phyloP scores from a whole-genome alignment of 2,329 filamentous ascomycete genomes.

The Cordyceps militaris region DNA sequence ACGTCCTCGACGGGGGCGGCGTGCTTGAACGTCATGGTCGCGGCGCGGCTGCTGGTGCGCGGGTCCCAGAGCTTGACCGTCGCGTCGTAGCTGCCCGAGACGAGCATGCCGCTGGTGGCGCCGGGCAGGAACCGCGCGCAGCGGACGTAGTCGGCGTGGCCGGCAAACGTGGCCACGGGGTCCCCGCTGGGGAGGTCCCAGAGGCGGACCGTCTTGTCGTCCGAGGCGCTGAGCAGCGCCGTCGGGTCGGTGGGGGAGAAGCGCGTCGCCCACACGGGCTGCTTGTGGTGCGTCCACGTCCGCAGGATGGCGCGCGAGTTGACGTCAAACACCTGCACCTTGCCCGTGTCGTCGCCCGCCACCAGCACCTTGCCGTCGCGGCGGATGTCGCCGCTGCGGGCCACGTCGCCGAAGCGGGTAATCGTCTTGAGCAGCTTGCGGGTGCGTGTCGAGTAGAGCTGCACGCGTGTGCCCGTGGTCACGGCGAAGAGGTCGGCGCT shows the following conservation, averaged over 20 bases:
- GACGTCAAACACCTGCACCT: slow-evolving; percentile 92
- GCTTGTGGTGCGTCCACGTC: slow-evolving; percentile 91
- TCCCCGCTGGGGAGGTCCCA: slow-evolving; percentile 86
- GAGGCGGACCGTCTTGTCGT: slow-evolving; percentile 85
- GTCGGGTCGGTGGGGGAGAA: slow-evolving; percentile 91
- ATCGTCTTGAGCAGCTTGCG: slow-evolving; percentile 91
- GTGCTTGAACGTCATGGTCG: slow-evolving; percentile 93
- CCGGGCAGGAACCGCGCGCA: slow-evolving; percentile 78
- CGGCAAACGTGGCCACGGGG: slow-evolving; percentile 70
- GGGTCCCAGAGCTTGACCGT: slow-evolving; percentile 94
- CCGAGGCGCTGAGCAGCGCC: slow-evolving; percentile 77
- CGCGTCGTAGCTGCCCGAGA: slow-evolving; percentile 90
- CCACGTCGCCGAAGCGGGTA: slow-evolving; percentile 85
- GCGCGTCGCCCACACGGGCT: slow-evolving; percentile 84
- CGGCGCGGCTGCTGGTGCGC: slow-evolving; percentile 52
- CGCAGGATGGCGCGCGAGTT: slow-evolving; percentile 82
- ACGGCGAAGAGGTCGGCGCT: slow-evolving; percentile 69
- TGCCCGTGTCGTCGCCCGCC: slow-evolving; percentile 84
- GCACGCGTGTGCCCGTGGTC: slow-evolving; percentile 87
- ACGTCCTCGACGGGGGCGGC: slow-evolving; percentile 81
- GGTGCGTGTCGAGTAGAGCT: slow-evolving; percentile 88
- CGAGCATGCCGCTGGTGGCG: slow-evolving; percentile 58
- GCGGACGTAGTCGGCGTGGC: slow-evolving; percentile 89
- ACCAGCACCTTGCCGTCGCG: slow-evolving; percentile 83
- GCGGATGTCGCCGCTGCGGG: slow-evolving; percentile 81